Base-by-base conservation (phyloP, 2,329 filamentous ascomycete genomes). In the Epichloe baconii region DNA sequence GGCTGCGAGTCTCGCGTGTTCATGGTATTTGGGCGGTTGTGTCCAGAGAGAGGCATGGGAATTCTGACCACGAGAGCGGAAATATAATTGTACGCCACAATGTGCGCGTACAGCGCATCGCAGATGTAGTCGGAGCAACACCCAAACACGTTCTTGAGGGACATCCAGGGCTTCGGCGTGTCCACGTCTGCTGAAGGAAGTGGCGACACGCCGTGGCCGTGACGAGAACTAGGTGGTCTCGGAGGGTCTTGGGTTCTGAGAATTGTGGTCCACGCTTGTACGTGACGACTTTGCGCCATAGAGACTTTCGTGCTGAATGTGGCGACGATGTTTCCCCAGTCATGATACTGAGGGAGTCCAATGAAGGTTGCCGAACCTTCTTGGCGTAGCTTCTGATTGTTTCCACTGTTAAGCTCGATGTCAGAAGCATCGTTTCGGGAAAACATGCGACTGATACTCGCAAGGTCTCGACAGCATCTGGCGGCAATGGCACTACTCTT, bases 71-170 rank as follows among this genome's bases (percentile, higher is more conserved):
- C 58, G 38, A 67, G 59, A n/a, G 59, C 60, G 8, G 63, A 65
- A 47, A 81, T 66, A 64, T 81, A 81, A 62, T 80, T 81, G 62
- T 77, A 80, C 0, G 75, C 77, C 4, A 81, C 63, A 8, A 81
- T 67, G 57, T 82, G 77, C 0, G 78, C 78, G 57, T 80, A 81
- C 5, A 82, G 62, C 0, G 77, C 75, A 48, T 81, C 76, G 58
- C 77, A 79, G 5, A 80, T 70, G 56, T 76, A 74, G 54, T 78
- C 74, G 2, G 74, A 72, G 21, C 72, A 77, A 3, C 63, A 57
- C 0, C 73, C 71, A 58, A 82, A 80, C 48, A 81, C 71, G 50
- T 71, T 72, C 54, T 71, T 70, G 52, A 82, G 66, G 0, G 71
- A 59, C 4, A 59, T 57, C 74, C 74, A 76, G 2, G 69, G 66